These are phyloP conservation scores for Mallotus repandus DNA, from an alignment of 441 rosid genomes.

Conservation along the genomic window DNA sequence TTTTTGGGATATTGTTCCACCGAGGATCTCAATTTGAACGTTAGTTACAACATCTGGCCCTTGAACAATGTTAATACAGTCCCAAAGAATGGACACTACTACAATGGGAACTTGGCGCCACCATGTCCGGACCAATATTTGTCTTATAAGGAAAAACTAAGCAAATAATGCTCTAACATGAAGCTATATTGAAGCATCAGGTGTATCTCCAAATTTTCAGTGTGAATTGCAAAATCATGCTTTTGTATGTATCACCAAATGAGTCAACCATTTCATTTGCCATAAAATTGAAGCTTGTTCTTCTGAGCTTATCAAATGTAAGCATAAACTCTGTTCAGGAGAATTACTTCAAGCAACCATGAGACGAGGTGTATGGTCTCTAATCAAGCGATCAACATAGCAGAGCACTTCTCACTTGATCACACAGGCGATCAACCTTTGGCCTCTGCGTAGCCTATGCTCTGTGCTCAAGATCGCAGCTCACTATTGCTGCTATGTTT, in stretches of 20 bases:
- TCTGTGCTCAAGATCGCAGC: too few relatives aligned
- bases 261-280: background rate
- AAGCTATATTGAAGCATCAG: constrained; percentile 67
- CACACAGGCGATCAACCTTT: too few relatives aligned
- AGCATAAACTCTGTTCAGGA: background rate
- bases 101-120: constrained; percentile 29
- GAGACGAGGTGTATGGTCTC: too few relatives aligned
- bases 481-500: too few relatives aligned
- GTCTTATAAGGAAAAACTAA: constrained; percentile 43
- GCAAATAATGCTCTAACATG: constrained; percentile 66
- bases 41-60: too few relatives aligned
- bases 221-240: background rate
- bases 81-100: constrained; percentile 33
- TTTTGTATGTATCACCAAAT: background rate
- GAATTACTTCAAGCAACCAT: background rate
- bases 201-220: constrained; percentile 36
- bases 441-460: too few relatives aligned
- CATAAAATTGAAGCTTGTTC: background rate
- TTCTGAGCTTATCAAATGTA: background rate
- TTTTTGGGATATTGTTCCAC: constrained; percentile 32
- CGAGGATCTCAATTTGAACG: constrained; percentile 38
- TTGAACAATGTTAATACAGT: constrained; percentile 27
- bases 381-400: too few relatives aligned
- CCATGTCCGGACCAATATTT: constrained; percentile 30
- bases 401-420: too few relatives aligned